Conservation (phyloP, 139 green algal species). For the Closterium sp. region DNA sequence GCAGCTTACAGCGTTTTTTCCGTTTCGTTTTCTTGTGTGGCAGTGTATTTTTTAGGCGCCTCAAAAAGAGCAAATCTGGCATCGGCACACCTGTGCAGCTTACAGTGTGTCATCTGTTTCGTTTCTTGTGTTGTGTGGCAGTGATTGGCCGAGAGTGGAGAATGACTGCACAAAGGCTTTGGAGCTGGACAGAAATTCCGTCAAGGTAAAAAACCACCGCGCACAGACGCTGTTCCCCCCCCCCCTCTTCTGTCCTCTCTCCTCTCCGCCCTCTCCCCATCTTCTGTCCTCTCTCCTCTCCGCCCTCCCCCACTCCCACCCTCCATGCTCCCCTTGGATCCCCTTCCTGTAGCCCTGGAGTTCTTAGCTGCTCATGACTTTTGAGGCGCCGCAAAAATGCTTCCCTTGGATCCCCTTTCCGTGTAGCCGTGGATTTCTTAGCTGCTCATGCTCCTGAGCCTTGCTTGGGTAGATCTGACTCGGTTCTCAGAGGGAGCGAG, state of each 20-base stretch:
- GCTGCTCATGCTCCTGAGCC: conserved; percentile 29
- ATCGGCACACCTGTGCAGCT: no score
- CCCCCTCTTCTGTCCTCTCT: background rate
- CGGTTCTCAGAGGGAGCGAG: conserved; percentile 4
- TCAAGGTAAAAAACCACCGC: conserved; percentile 32
- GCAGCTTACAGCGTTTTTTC: no score
- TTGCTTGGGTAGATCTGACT: conserved; percentile 27
- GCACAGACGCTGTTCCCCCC: background rate
- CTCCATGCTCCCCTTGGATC: no score
- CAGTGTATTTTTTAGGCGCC: no score
- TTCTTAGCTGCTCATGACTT: no score
- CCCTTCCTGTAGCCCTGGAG: no score
- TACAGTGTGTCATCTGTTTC: background rate
- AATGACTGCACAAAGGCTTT: conserved; percentile 39
- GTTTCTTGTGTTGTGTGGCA: background rate
- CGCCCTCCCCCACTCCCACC: no score
- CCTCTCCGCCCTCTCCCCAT: background rate
- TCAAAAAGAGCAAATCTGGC: no score
- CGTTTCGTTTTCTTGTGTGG: no score
- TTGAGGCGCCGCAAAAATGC: no score
- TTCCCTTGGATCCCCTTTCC: no score
- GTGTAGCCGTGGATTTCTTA: no score
- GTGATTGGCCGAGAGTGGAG: conserved; percentile 39
- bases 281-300: background rate
- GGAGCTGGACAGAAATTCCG: conserved; percentile 37